Evolutionary conservation across 768 basidiomycete species (phyloP).

Genomic region (Suillus ampliporus): DNA sequence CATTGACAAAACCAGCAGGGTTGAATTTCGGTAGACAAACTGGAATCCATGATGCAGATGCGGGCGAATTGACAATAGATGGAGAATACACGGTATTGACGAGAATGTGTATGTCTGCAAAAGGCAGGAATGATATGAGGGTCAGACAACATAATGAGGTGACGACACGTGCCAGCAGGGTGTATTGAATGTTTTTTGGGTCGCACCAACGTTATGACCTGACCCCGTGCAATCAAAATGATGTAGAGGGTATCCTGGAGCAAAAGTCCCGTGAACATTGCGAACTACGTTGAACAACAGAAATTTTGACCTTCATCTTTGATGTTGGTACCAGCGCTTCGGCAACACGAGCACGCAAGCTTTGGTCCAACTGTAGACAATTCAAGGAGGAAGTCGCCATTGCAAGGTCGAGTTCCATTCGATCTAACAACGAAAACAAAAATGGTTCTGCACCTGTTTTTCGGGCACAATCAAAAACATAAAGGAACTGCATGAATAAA

Average conservation of each 20-base stretch:
- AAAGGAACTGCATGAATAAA: background rate
- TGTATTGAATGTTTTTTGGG: constrained; percentile 96
- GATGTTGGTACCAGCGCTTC: constrained; percentile 79
- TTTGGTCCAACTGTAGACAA: constrained; percentile 76
- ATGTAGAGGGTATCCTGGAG: constrained; percentile 89
- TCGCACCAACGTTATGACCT: constrained; percentile 84
- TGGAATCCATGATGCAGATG: constrained; percentile 91
- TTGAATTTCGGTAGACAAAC: constrained; percentile 97
- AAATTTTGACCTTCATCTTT: constrained; percentile 69
- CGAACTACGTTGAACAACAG: background rate
- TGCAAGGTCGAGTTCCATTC: constrained; percentile 80
- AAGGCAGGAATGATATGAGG: background rate
- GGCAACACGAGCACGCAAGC: constrained; percentile 73
- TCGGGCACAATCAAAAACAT: constrained; percentile 8
- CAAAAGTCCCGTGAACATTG: constrained; percentile 4
- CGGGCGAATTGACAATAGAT: constrained; percentile 76
- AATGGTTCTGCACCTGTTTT: constrained; percentile 82
- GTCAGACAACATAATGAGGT: constrained; percentile 11
- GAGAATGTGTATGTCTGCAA: constrained; percentile 83
- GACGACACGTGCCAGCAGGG: constrained; percentile 67
- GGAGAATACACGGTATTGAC: constrained; percentile 90
- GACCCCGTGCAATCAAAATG: constrained; percentile 77
- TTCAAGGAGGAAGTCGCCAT: constrained; percentile 82
- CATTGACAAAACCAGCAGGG: constrained; percentile 86
- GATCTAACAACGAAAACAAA: constrained; percentile 69